These are phyloP conservation scores for Zymoseptoria pseudotritici DNA, from an alignment of 2,329 filamentous ascomycete genomes.

Conservation along the genomic window DNA sequence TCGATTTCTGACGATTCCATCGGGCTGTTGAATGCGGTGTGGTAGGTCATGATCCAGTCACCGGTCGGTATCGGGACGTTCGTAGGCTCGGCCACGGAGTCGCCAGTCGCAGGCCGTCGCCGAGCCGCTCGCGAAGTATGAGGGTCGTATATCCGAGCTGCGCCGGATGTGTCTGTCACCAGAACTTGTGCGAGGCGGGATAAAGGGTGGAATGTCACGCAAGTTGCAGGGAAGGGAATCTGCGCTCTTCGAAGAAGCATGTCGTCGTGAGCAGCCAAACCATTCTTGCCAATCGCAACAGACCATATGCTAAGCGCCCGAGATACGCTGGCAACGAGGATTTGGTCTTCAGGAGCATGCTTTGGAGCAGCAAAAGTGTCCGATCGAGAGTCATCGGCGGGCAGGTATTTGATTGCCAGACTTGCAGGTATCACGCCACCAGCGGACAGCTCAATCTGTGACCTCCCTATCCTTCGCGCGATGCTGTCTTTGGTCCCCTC, in stretches of 20 bases:
- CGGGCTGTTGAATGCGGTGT: slow-evolving; percentile 18
- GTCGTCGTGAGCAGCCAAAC: slow-evolving; percentile 9
- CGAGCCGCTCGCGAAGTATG: slow-evolving; percentile 29
- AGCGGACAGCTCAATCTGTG: slow-evolving; percentile 6
- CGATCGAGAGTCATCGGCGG: slow-evolving; percentile 7
- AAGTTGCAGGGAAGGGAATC: slow-evolving; percentile 11
- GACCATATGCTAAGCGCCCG: slow-evolving; percentile 18
- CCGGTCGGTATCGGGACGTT: slow-evolving; percentile 8
- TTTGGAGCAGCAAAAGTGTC: slow-evolving; percentile 1
- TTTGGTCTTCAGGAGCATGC: slow-evolving; percentile 9
- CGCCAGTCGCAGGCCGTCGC: slow-evolving; percentile 20
- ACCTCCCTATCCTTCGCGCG: slow-evolving; percentile 6
- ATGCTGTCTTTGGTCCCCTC: slow-evolving; percentile 16
- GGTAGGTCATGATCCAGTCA: slow-evolving; percentile 25
- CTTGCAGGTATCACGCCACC: slow-evolving; percentile 4
- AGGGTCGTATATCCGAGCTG: slow-evolving; percentile 51
- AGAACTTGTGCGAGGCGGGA: slow-evolving; percentile 36
- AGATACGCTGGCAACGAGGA: slow-evolving; percentile 13
- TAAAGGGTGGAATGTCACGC: slow-evolving; percentile 22
- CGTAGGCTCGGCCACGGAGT: slow-evolving; percentile 10
- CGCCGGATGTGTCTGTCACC: slow-evolving; percentile 47
- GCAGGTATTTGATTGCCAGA: slow-evolving; percentile 14
- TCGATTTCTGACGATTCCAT: slow-evolving; percentile 13
- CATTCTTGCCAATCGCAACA: slow-evolving; percentile 17
- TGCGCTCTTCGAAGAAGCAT: slow-evolving; percentile 7